These are phyloP conservation scores for Suillus cothurnatus DNA, from an alignment of 768 basidiomycete genomes.

Conservation along the genomic window DNA sequence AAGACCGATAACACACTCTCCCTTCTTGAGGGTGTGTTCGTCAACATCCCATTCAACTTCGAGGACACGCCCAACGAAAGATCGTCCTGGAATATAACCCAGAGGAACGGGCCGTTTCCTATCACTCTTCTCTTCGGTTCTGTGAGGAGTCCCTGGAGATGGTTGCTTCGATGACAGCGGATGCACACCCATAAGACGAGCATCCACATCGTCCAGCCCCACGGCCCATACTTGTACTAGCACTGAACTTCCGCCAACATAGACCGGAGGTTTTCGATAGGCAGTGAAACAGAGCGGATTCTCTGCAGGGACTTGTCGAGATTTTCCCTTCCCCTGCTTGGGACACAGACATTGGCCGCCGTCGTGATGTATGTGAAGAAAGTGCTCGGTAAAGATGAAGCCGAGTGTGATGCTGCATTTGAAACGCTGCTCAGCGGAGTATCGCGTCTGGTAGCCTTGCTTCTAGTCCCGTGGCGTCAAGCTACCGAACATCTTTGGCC, in stretches of 20 bases:
- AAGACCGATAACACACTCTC: constrained; percentile 88
- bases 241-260: constrained; percentile 67
- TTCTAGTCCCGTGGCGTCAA: constrained; percentile 35
- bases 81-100: constrained; percentile 85
- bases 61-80: constrained; percentile 82
- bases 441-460: constrained; percentile 24
- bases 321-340: constrained; percentile 17
- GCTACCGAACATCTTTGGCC: constrained; percentile 70
- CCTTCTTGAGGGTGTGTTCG: constrained; percentile 55
- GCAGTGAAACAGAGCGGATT: constrained; percentile 65
- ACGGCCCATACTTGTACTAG: constrained; percentile 92
- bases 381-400: constrained; percentile 19
- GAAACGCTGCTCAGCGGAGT: constrained; percentile 14
- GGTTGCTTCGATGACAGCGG: constrained; percentile 14
- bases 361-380: constrained; percentile 12
- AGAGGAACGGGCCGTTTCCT: constrained; percentile 35
- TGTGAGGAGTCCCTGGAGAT: constrained; percentile 24
- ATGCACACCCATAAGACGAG: constrained; percentile 57
- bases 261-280: constrained; percentile 71
- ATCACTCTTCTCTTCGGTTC: constrained; percentile 21
- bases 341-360: too few relatives aligned
- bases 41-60: constrained; percentile 77
- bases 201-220: constrained; percentile 76
- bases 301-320: constrained; percentile 17
- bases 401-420: constrained; percentile 22